Conservation (phyloP, 2,329 filamentous ascomycete genomes). For the Pestalotiopsis sp. region DNA sequence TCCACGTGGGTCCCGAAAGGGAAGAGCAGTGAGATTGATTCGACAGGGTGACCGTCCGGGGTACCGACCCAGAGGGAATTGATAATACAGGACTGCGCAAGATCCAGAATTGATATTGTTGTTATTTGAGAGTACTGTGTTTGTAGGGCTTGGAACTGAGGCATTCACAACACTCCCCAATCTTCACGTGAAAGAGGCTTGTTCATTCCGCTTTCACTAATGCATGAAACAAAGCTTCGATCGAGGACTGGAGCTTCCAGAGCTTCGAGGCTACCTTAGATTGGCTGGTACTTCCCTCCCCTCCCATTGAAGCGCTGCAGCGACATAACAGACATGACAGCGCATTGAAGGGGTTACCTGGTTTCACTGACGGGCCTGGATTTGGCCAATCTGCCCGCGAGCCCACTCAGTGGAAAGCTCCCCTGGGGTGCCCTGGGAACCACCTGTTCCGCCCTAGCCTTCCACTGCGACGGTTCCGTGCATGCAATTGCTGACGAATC, state of each 20-base stretch:
- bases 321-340: background rate
- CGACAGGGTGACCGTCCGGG: background rate
- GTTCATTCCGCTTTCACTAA: background rate
- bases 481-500: background rate
- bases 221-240: background rate
- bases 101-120: background rate
- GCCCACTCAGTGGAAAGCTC: background rate
- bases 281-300: background rate
- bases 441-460: background rate
- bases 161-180: background rate
- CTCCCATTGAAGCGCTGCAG: background rate
- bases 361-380: background rate
- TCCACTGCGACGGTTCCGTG: background rate
- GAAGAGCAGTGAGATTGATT: background rate
- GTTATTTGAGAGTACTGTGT: background rate
- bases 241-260: background rate
- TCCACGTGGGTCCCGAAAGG: background rate
- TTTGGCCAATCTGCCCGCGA: background rate
- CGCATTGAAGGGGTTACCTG: background rate
- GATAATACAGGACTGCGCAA: background rate
- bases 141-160: background rate
- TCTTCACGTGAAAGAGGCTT: conserved; percentile 2
- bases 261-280: background rate
- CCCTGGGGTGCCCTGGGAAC: background rate
- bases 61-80: background rate